Evolutionary conservation across 2,329 filamentous ascomycete genomes (phyloP).

Genomic region (Ophiognomonia clavigignenti-juglandacearum): DNA sequence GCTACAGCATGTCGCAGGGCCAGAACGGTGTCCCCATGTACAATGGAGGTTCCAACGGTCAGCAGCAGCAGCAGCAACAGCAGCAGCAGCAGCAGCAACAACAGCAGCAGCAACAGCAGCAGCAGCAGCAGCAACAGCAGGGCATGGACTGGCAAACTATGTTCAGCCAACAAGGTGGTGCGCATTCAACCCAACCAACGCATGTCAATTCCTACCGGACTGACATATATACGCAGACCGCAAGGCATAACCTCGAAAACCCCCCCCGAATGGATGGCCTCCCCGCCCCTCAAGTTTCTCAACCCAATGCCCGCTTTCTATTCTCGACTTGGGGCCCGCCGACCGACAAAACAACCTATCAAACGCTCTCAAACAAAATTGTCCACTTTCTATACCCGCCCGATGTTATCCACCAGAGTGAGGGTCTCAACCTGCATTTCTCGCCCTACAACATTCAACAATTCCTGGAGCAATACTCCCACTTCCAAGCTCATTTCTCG

Average conservation of each 20-base stretch:
- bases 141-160: slow-evolving; percentile 73
- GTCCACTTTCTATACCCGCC: slow-evolving; percentile 52
- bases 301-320: slow-evolving; percentile 36
- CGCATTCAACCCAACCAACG: slow-evolving; percentile 52
- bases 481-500: slow-evolving; percentile 70
- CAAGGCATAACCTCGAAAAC: slow-evolving; percentile 55
- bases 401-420: slow-evolving; percentile 50
- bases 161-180: slow-evolving; percentile 61
- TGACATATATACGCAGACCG: slow-evolving; percentile 64
- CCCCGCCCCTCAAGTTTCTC: slow-evolving; percentile 38
- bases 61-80: slow-evolving; percentile 45
- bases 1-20: slow-evolving; percentile 58
- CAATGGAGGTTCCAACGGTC: slow-evolving; percentile 46
- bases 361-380: slow-evolving; percentile 51
- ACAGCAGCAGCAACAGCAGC: slow-evolving; percentile 41
- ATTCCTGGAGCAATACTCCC: slow-evolving; percentile 66
- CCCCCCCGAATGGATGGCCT: slow-evolving; percentile 43
- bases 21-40: slow-evolving; percentile 64
- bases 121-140: slow-evolving; percentile 56
- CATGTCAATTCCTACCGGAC: slow-evolving; percentile 58
- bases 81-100: too few relatives aligned
- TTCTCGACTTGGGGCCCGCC: slow-evolving; percentile 45
- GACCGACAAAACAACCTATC: slow-evolving; percentile 44
- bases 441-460: slow-evolving; percentile 64
- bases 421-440: slow-evolving; percentile 55